Evolutionary conservation across 495 filamentous ascomycete genomes (phyloP), one percentile per base, ranked within the genome.

Genomic region (Amniculicola lignicola): DNA sequence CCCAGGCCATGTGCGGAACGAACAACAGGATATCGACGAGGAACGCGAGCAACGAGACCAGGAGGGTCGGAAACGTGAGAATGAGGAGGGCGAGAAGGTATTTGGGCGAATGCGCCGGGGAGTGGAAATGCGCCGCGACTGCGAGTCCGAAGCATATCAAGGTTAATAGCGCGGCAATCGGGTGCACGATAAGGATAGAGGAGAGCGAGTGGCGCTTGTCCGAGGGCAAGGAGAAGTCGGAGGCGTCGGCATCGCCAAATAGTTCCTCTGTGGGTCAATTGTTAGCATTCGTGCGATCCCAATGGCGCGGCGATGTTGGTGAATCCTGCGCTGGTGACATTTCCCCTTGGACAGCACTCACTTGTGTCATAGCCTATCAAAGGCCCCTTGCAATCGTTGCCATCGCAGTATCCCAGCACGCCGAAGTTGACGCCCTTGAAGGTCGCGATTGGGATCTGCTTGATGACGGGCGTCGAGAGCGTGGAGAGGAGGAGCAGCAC

Each of bases 1-100:
- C 93, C 90, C 91, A 97, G 64, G 82, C 78, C 70, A 96, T 69
- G 72, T 97, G 93, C 28, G 93, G 93, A 21, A 96, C 87, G 67
- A 98, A 98, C 15, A 98, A 80, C 28, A 98, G 72, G n/a, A 98
- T 88, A 69, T 98, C 93, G 54, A 96, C 83, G 46, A 98, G 75
- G 72, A 98, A 97, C 18, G 90, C 86, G 21, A 97, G 75, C 9
- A 97, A 78, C 21, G 88, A 83, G 51, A 92, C 82, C 33, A 98
- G 74, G 27, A 96, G 81, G 3, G 90, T 91, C 37, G 94, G 79
- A 49, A 97, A 79, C 28, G 86, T 84, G 46, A 96, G 77, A 43
- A 97, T 90, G 44, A 97, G 81, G 9, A 98, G 72, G 16, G 79
- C 78, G 7, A 97, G 80, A 3, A 98, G 77, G 65, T 88, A 98